A percentile compares a stretch with the other conserved stretches of the same genome.
phyloP scores from a whole-genome alignment of 208 protist species.

The Trypanosoma melophagium region DNA sequence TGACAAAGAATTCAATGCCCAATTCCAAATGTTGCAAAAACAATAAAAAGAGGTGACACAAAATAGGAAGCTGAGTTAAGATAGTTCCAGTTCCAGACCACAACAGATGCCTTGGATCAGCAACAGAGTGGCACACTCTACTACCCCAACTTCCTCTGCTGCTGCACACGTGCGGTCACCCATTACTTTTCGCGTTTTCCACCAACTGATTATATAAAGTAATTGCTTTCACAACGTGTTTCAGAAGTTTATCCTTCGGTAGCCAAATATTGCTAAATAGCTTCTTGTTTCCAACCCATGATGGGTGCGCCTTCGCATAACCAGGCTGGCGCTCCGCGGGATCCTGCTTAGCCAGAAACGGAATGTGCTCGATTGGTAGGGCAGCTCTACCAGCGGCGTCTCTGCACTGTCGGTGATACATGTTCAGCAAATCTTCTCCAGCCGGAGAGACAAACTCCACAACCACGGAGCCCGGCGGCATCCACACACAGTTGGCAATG shows the following conservation, averaged over 20 bases:
- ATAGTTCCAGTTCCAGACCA: no score
- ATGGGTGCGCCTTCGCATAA: slow-evolving; percentile 4
- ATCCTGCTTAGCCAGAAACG: slow-evolving; percentile 29
- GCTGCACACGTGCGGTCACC: background rate
- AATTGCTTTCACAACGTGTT: background rate
- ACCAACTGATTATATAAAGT: background rate
- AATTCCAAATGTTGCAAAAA: no score
- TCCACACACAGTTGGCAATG: slow-evolving; percentile 40
- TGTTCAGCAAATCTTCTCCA: slow-evolving; percentile 19
- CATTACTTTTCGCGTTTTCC: background rate
- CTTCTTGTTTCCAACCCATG: slow-evolving; percentile 5
- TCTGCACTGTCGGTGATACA: slow-evolving; percentile 29
- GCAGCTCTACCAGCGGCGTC: background rate
- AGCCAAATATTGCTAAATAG: slow-evolving; percentile 20
- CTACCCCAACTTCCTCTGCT: no score
- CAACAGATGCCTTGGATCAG: no score
- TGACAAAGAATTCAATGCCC: no score
- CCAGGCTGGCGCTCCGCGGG: slow-evolving; percentile 16
- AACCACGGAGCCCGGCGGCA: slow-evolving; percentile 30
- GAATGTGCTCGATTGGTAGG: slow-evolving; percentile 15
- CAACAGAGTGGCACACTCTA: no score
- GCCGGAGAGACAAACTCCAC: slow-evolving; percentile 33
- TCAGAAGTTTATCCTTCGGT: slow-evolving; percentile 1
- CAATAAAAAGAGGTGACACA: no score
- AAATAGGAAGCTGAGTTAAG: no score